phyloP scores from a whole-genome alignment of 371 early-diverging fungal species.

The Chytridium lagenaria region DNA sequence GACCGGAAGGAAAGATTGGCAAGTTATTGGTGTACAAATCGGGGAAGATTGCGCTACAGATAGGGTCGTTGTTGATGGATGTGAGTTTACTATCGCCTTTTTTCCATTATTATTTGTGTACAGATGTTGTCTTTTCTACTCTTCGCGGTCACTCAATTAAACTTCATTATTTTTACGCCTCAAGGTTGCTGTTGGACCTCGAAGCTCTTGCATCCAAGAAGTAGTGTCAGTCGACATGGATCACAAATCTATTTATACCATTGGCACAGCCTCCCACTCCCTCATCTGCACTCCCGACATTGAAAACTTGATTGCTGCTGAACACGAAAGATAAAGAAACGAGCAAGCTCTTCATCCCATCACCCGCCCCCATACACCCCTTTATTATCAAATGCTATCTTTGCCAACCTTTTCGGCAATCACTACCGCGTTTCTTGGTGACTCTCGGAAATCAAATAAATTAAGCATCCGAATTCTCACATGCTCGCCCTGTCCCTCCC shows the following conservation, averaged over 20 bases:
- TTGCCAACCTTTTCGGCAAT: conserved; percentile 25
- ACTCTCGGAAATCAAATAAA: conserved; percentile 33
- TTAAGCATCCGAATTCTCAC: conserved; percentile 28
- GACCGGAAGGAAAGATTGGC: conserved; percentile 10
- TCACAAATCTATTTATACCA: background rate
- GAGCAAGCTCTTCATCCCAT: too few species aligned
- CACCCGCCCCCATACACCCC: background rate
- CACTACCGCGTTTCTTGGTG: conserved; percentile 37
- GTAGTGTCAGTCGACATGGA: conserved; percentile 22
- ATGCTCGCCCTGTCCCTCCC: background rate
- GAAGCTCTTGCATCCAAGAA: conserved; percentile 23
- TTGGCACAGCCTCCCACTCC: conserved; percentile 15
- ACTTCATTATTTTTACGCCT: too few species aligned
- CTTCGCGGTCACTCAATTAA: too few species aligned
- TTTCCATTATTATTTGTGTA: background rate
- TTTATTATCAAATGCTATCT: too few species aligned
- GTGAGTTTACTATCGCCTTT: conserved; percentile 11
- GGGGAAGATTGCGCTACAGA: conserved; percentile 29
- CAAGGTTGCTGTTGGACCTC: conserved; percentile 28
- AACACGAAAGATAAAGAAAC: background rate
- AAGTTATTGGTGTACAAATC: conserved; percentile 28
- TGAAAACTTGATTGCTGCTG: conserved; percentile 13
- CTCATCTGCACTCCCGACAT: conserved; percentile 36
- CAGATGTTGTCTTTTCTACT: background rate
- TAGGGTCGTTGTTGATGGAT: conserved; percentile 29